Conservation (phyloP, 352 stramenopile species). For the Globisporangium nagaii region DNA sequence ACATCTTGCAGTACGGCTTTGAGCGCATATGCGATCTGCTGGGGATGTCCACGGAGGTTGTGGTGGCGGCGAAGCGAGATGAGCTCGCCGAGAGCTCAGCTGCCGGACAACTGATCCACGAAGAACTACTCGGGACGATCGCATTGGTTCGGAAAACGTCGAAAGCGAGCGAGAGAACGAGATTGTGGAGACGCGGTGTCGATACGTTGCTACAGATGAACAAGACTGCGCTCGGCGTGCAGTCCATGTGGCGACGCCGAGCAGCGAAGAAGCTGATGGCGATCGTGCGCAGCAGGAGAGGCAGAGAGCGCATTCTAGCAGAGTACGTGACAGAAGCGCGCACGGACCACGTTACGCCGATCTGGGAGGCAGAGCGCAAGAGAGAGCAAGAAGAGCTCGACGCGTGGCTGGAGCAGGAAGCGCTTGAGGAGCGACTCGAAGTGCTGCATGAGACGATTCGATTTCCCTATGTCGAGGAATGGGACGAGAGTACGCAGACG, state of each 20-base stretch:
- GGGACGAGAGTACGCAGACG: slow-evolving; percentile 35
- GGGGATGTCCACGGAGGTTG: slow-evolving; percentile 29
- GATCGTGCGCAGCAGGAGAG: slow-evolving; percentile 17
- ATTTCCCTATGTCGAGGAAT: slow-evolving; percentile 56
- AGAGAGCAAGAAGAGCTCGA: slow-evolving; percentile 49
- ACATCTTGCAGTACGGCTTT: slow-evolving; percentile 54
- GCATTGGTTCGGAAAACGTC: background rate
- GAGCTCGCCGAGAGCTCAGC: background rate
- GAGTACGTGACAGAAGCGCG: slow-evolving; percentile 63
- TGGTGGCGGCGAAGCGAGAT: slow-evolving; percentile 16
- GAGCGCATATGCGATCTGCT: slow-evolving; percentile 60
- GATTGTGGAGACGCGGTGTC: slow-evolving; percentile 20
- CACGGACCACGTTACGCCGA: slow-evolving; percentile 45
- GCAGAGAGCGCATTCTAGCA: slow-evolving; percentile 2
- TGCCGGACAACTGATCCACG: background rate
- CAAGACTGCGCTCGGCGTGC: slow-evolving; percentile 25
- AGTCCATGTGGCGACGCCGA: slow-evolving; percentile 51
- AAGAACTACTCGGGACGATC: slow-evolving; percentile 16
- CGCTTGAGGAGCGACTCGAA: slow-evolving; percentile 24
- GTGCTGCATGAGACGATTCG: slow-evolving; percentile 33
- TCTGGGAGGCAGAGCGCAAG: slow-evolving; percentile 62
- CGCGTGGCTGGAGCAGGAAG: slow-evolving; percentile 30
- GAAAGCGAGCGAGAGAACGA: slow-evolving; percentile 17
- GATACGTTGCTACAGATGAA: slow-evolving; percentile 34
- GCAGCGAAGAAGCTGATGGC: slow-evolving; percentile 35